Evolutionary conservation across 306 rosid species (phyloP).

Genomic region (Acmispon strigosus): DNA sequence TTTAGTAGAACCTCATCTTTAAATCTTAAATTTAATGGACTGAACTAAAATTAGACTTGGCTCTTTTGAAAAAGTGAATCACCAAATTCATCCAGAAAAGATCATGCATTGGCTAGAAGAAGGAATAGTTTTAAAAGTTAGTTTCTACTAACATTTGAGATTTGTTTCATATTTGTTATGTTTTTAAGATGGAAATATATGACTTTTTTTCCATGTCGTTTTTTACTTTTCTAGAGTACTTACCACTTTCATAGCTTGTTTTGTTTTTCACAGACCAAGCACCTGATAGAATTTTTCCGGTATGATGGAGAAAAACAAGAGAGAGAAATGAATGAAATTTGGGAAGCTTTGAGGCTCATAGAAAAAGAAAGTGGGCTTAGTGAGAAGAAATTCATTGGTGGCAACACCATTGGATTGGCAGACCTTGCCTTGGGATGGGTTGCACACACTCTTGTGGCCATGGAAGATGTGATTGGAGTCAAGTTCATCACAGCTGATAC

Average conservation of each 20-base stretch:
- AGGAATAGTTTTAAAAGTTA: too few species aligned
- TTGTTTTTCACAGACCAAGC: background rate
- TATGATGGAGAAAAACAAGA: conserved; percentile 8
- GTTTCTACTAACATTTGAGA: too few species aligned
- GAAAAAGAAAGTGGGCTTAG: conserved; percentile 19
- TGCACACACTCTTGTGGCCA: conserved; percentile 14
- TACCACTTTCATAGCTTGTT: background rate
- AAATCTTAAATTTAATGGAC: too few species aligned
- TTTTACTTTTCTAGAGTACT: too few species aligned
- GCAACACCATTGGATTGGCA: conserved; percentile 18
- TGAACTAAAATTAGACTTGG: too few species aligned
- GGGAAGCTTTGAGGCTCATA: conserved; percentile 10
- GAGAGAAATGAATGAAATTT: background rate
- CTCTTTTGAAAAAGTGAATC: too few species aligned
- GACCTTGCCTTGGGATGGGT: conserved; percentile 20
- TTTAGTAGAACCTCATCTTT: too few species aligned
- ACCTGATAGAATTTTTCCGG: background rate
- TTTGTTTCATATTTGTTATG: too few species aligned
- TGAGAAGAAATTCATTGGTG: conserved; percentile 12
- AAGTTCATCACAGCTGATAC: conserved; percentile 11
- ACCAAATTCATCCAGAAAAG: too few species aligned
- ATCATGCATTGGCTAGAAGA: too few species aligned
- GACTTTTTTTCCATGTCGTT: too few species aligned
- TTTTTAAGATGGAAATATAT: too few species aligned
- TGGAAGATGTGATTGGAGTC: conserved; percentile 23